phyloP scores from a whole-genome alignment of 352 stramenopile species.

The Pythium apleroticum region DNA sequence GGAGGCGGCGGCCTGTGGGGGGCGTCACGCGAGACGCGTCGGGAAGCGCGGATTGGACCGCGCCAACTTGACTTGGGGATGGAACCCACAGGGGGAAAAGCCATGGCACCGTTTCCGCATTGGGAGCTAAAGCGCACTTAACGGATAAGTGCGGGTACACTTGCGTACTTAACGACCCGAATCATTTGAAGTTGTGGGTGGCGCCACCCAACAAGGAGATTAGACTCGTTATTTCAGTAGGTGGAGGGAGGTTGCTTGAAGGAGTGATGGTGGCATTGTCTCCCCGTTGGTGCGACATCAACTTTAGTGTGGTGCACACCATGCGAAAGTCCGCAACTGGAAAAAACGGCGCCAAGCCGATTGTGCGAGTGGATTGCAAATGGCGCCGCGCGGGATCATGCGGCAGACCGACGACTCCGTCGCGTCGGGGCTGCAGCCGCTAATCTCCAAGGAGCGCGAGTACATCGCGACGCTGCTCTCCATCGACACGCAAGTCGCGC shows the following conservation, averaged over 20 bases:
- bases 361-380: neutral
- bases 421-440: constrained; percentile 7
- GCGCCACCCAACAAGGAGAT: no score
- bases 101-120: neutral
- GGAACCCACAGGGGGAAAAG: neutral
- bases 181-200: no score
- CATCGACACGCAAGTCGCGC: constrained; percentile 8
- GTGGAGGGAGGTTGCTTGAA: neutral
- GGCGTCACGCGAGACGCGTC: neutral
- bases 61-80: neutral
- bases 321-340: neutral
- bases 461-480: constrained; percentile 5
- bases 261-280: no score
- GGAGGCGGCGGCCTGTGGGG: no score
- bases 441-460: neutral
- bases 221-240: neutral
- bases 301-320: neutral
- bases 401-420: constrained; percentile 16
- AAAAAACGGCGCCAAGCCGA: neutral
- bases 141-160: no score
- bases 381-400: constrained; percentile 9
- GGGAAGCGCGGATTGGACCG: neutral
- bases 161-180: neutral
- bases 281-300: no score
- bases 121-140: neutral